Percentiles rank a stretch among this genome's conserved stretches.
Conservation (phyloP, 345 rosid genomes). For the Boechera divaricarpa region DNA sequence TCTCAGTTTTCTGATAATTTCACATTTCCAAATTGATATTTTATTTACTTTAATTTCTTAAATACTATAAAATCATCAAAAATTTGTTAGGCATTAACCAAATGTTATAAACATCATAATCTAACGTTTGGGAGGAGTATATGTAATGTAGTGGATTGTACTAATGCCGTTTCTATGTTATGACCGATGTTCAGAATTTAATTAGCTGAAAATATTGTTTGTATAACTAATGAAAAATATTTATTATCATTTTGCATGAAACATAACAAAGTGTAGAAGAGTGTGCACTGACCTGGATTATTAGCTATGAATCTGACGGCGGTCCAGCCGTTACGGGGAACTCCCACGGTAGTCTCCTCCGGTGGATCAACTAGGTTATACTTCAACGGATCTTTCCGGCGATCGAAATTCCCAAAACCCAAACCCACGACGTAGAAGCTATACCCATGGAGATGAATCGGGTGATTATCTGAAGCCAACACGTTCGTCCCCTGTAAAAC, state of each 20-base stretch:
- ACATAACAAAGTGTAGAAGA: constrained; percentile 1
- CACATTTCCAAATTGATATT: too few relatives aligned
- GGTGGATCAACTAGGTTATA: constrained; percentile 87
- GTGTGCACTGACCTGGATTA: constrained; percentile 70
- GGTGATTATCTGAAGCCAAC: constrained; percentile 70
- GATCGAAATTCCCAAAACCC: constrained; percentile 79
- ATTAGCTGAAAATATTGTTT: neutral
- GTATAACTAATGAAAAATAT: neutral
- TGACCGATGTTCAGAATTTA: too few relatives aligned
- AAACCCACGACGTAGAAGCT: constrained; percentile 71
- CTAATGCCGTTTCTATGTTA: too few relatives aligned
- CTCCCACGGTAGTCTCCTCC: constrained; percentile 74
- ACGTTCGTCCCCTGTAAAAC: constrained; percentile 85
- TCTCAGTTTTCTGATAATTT: too few relatives aligned
- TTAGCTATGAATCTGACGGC: constrained; percentile 77
- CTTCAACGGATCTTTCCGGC: constrained; percentile 61
- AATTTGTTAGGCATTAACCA: too few relatives aligned
- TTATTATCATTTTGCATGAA: neutral
- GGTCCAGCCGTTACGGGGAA: constrained; percentile 86
- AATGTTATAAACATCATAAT: too few relatives aligned
- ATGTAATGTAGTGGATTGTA: neutral
- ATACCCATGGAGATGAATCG: constrained; percentile 90
- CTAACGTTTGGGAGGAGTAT: too few relatives aligned
- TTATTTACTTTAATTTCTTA: too few relatives aligned
- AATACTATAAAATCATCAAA: too few relatives aligned